Base-by-base conservation (phyloP, 768 basidiomycete species). In the Pulveroboletus sp. region DNA sequence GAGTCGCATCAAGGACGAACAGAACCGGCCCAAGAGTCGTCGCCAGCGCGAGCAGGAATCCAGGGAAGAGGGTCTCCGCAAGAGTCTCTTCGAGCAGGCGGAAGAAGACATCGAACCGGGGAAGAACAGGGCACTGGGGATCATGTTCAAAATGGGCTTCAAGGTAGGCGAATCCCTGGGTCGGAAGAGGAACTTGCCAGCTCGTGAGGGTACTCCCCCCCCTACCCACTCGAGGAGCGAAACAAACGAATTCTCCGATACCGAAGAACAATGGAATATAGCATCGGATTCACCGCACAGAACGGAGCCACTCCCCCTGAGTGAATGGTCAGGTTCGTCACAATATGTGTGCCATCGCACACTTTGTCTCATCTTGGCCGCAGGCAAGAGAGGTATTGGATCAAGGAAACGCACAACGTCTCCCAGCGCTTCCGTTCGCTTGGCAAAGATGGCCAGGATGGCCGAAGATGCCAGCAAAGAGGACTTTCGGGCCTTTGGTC, bases 111-210 rank as follows among this genome's bases (percentile, higher is more conserved):
- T 76, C 51, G 58, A 64, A 39, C 54, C 44, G 1, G 61, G 57
- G 14, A 74, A 77, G 38, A 91, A 80, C 72, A 93, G 91, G 65
- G 91, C 90, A 8, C 71, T 93, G 47, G 77, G 80, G 14, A 92
- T 93, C 73, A 93, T 93, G 91, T 82, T 87, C 78, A 92, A 88
- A 71, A 93, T 93, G 91, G 91, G 91, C 1, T 93, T 89, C 73
- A 86, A 85, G 69, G 82, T 87, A 3, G 91, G 91, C 14, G 82
- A 91, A 65, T 75, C 87, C 12, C 75, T 93, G 27, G 89, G 90
- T 15, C 74, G 69, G 60, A 46, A 62, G 21, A 59, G 57, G 12
- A 50, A 46, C 49, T 46, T 44, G 47, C 52, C 50, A 24, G 35
- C 47, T 41, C 39, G 21, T 7, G 49, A 51, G 27, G 45, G 2